Evolutionary conservation across 306 rosid genomes (phyloP), one percentile per base, ranked within the genome.

Genomic region (Malus sylvestris): DNA sequence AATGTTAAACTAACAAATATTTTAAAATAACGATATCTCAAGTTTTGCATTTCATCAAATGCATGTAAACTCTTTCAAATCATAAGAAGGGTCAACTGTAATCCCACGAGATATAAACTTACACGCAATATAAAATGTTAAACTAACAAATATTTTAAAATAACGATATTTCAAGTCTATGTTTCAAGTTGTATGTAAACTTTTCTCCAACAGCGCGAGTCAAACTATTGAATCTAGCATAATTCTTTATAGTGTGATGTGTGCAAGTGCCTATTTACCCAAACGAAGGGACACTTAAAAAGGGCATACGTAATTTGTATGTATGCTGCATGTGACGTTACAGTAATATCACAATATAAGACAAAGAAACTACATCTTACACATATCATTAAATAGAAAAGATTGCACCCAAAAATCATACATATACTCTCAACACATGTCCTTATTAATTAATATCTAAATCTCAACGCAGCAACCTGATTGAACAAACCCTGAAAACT

Each of bases 381-480:
- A 22, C 63, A 10, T 58, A 14, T 7, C 18, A 6, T 4, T 60
- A 18, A 63, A 63, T 6, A 62, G 6, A 13, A 59, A 59, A 11
- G 25, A 18, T 62, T 29, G n/a, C 16, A 27, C 40, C 40, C 55
- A 58, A 58, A 71, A 72, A 49, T 33, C 44, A 33, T 33, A 55
- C 64, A 32, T 3, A 25, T 16, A 60, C 12, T 35, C 42, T 35
- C 42, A 30, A 16, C 33, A 55, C 52, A 22, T 57, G 53, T n/a
- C 20, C 58, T 27, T 30, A 30, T 14, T 32, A 18, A 12, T 25
- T 61, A 70, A 55, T 13, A 8, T 14, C 53, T 49, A 87, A 67
- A 85, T 78, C 81, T 85, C 86, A 3, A 80, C 80, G 40, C 77
- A 79, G 70, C 89, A 88, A 8, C 86, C 87, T 3, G 91, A 85